These are phyloP conservation scores for Aspergillus sparsus DNA, from an alignment of 495 filamentous ascomycete genomes.

Conservation along the genomic window DNA sequence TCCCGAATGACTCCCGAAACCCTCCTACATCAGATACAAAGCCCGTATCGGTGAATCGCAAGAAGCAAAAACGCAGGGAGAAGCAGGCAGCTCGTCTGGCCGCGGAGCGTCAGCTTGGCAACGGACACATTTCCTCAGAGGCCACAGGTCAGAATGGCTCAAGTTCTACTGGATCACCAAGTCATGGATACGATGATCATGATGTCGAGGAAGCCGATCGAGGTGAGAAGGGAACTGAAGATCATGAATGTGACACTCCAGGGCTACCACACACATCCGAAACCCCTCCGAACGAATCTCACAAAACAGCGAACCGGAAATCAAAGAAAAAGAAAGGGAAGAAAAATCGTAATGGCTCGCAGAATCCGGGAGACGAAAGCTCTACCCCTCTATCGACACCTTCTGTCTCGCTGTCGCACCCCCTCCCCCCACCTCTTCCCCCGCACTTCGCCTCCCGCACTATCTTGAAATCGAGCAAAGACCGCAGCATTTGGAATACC, in stretches of 20 bases:
- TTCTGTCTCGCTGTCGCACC: constrained; percentile 44
- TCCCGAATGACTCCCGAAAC: constrained; percentile 32
- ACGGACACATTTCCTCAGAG: constrained; percentile 31
- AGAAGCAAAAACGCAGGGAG: constrained; percentile 84
- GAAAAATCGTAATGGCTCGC: constrained; percentile 41
- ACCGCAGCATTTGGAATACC: constrained; percentile 93
- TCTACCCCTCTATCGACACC: constrained; percentile 46
- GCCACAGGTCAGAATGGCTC: constrained; percentile 24
- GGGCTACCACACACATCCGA: constrained; percentile 9
- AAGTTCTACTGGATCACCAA: constrained; percentile 21
- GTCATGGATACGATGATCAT: constrained; percentile 34
- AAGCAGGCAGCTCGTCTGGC: constrained; percentile 75
- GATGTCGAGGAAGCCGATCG: constrained; percentile 32
- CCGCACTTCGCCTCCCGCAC: constrained; percentile 30
- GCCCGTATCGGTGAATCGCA: constrained; percentile 69
- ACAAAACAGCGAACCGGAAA: constrained; percentile 27
- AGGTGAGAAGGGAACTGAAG: constrained; percentile 25
- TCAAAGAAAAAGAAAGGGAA: constrained; percentile 54
- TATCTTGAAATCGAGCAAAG: constrained; percentile 51
- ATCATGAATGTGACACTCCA: constrained; percentile 19
- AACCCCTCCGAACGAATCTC: constrained; percentile 19
- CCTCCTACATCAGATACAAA: constrained; percentile 32
- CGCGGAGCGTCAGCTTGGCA: constrained; percentile 47
- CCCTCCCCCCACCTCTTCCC: constrained; percentile 41
- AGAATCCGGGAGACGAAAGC: constrained; percentile 39